Evolutionary conservation across 1,284 basidiomycete genomes (phyloP).

Genomic region (Cystobasidium pallidum): DNA sequence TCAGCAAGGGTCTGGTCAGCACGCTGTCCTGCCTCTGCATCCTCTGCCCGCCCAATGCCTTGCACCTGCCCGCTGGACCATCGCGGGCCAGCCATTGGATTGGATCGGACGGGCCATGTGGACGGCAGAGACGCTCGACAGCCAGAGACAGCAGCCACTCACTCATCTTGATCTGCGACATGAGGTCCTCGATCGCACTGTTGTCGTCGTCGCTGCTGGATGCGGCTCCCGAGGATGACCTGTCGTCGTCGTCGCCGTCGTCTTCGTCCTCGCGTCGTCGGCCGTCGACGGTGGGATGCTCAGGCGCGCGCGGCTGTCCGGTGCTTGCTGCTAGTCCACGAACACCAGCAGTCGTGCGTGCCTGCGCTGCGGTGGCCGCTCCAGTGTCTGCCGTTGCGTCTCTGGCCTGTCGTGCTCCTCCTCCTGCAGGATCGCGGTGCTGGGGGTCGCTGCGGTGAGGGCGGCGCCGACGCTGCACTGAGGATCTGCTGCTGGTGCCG

Average conservation of each 20-base stretch:
- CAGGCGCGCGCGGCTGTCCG: too few relatives aligned
- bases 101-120: not conserved
- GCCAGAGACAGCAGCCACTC: constrained; percentile 8
- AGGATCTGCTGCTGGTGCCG: constrained; percentile 3
- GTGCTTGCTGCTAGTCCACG: too few relatives aligned
- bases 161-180: constrained; percentile 45
- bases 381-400: too few relatives aligned
- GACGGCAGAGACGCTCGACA: too few relatives aligned
- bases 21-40: not conserved
- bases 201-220: constrained; percentile 23
- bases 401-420: too few relatives aligned
- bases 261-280: constrained; percentile 1
- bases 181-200: constrained; percentile 37
- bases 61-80: not conserved
- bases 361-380: not conserved
- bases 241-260: constrained; percentile 15
- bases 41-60: not conserved
- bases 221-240: not conserved
- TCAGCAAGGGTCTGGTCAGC: not conserved
- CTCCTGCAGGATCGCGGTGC: too few relatives aligned
- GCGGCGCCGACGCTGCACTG: not conserved
- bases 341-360: too few relatives aligned
- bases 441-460: too few relatives aligned
- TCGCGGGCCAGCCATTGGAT: constrained; percentile 22
- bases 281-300: too few relatives aligned